phyloP scores from a whole-genome alignment of 225 moss, liverwort and hornwort species.

The Marchantia polymorpha region DNA sequence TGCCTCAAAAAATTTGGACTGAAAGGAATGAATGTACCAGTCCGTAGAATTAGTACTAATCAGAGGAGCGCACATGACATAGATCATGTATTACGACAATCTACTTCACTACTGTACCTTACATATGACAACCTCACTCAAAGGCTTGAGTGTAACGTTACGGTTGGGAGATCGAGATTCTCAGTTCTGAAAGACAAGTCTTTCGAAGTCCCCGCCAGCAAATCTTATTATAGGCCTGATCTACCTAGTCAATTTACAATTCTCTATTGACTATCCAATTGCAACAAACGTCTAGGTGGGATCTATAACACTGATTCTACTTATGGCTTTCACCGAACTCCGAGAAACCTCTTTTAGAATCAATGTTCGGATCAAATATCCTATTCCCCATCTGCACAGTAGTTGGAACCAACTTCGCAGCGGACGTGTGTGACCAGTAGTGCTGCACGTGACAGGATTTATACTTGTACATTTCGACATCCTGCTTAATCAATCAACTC shows the following conservation, averaged over 20 bases:
- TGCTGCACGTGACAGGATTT: background rate
- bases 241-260: slow-evolving; percentile 36
- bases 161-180: slow-evolving; percentile 21
- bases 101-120: slow-evolving; percentile 9
- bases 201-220: background rate
- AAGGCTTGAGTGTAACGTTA: background rate
- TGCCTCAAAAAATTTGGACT: slow-evolving; percentile 32
- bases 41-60: slow-evolving; percentile 2
- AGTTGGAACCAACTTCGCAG: background rate
- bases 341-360: background rate
- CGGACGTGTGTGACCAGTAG: background rate
- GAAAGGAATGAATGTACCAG: slow-evolving; percentile 14
- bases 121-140: slow-evolving; percentile 18
- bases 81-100: slow-evolving; percentile 10
- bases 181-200: slow-evolving; percentile 2
- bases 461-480: slow-evolving; percentile 22
- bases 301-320: background rate
- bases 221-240: slow-evolving; percentile 20
- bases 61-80: slow-evolving; percentile 4
- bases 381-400: background rate
- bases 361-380: background rate
- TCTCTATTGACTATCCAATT: slow-evolving; percentile 8
- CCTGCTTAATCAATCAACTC: slow-evolving; percentile 7
- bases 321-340: background rate
- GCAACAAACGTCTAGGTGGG: background rate